Conservation (phyloP, 495 filamentous ascomycete species). For the Xylaria longipes region DNA sequence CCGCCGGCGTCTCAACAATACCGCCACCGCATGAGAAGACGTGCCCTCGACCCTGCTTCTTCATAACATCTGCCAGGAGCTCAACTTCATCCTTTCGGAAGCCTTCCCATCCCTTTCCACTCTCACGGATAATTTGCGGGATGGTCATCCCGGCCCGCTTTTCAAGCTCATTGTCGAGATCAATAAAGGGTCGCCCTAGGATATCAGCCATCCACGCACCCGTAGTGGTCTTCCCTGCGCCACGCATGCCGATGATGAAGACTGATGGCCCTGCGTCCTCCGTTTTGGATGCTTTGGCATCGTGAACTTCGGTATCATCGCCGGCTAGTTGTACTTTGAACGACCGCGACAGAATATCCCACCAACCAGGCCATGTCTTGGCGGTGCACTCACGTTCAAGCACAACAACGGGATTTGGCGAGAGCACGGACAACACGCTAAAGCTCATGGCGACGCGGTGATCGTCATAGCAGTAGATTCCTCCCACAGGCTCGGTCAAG, state of each 20-base stretch:
- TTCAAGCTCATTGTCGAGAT: conserved; percentile 90
- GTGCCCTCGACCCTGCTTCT: conserved; percentile 74
- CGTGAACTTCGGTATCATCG: conserved; percentile 59
- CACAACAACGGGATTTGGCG: conserved; percentile 78
- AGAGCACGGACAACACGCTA: conserved; percentile 80
- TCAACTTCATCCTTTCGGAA: conserved; percentile 84
- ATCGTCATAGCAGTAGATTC: conserved; percentile 95
- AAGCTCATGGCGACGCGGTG: conserved; percentile 99
- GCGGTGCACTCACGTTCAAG: conserved; percentile 89
- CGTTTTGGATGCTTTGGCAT: conserved; percentile 39
- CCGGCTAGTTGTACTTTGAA: conserved; percentile 80
- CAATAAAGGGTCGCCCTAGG: conserved; percentile 78
- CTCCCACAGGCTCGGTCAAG: conserved; percentile 66
- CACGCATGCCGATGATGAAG: conserved; percentile 96
- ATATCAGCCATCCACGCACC: conserved; percentile 81
- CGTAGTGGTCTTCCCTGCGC: conserved; percentile 94
- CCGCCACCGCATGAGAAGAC: conserved; percentile 95
- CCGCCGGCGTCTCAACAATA: conserved; percentile 85
- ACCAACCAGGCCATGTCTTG: conserved; percentile 99
- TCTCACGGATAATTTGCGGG: conserved; percentile 76
- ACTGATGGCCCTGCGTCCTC: conserved; percentile 65
- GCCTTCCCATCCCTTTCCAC: conserved; percentile 79
- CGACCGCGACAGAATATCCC: conserved; percentile 80
- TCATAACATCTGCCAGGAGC: conserved; percentile 73
- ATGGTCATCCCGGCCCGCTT: conserved; percentile 72